phyloP scores from a whole-genome alignment of 2,329 filamentous ascomycete genomes.

The Verticillium tricorpus region DNA sequence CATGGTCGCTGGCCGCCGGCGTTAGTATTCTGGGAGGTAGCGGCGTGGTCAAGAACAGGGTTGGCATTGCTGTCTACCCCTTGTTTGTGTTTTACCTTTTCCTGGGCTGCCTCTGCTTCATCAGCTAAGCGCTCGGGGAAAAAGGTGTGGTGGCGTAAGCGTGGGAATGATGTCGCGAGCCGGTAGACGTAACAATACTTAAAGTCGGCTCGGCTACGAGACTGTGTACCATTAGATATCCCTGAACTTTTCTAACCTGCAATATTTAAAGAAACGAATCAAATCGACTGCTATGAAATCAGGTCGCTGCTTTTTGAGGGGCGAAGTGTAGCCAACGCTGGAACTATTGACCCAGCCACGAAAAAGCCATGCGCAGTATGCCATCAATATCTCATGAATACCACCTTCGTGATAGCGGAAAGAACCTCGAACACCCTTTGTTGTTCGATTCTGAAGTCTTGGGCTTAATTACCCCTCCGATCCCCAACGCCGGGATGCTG shows the following conservation, averaged over 20 bases:
- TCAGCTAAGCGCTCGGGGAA: slow-evolving; percentile 60
- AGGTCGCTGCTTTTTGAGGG: not conserved
- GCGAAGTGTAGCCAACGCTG: not conserved
- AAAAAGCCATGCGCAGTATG: not conserved
- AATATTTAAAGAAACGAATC: not conserved
- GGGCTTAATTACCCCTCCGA: not conserved
- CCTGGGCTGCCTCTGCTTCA: slow-evolving; percentile 92
- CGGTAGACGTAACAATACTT: not conserved
- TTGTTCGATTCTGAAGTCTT: not conserved
- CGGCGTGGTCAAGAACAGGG: slow-evolving; percentile 90
- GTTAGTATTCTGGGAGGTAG: slow-evolving; percentile 95
- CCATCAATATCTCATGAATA: too few species aligned
- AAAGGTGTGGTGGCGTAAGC: not conserved
- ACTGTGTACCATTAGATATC: slow-evolving; percentile 9
- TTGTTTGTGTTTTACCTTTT: slow-evolving; percentile 93
- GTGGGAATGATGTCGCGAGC: not conserved
- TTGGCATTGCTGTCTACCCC: slow-evolving; percentile 90
- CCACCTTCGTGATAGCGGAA: not conserved
- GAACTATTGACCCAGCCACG: not conserved
- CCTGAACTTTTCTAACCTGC: not conserved
- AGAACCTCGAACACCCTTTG: not conserved
- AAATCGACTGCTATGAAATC: not conserved
- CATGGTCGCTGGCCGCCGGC: slow-evolving; percentile 91
- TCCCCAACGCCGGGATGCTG: not conserved
- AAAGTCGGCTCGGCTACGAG: not conserved